Evolutionary conservation across 2,329 filamentous ascomycete species (phyloP).

Genomic region (Exophiala calicioides): DNA sequence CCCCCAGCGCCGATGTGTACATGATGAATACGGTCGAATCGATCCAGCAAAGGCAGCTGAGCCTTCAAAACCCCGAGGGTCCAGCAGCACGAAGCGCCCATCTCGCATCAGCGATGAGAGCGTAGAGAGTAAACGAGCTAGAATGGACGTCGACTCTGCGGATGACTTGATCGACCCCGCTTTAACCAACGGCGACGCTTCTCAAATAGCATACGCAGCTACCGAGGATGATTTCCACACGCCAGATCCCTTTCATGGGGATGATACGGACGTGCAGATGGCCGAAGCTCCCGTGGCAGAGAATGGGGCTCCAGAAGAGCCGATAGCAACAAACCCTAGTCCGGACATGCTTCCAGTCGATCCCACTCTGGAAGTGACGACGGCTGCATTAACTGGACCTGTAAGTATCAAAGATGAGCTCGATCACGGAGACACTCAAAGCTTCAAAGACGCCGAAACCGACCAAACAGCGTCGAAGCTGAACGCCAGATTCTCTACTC

Average conservation of each 20-base stretch:
- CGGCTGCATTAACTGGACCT: not conserved
- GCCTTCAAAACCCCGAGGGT: slow-evolving; percentile 60
- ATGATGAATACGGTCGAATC: slow-evolving; percentile 64
- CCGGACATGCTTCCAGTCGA: slow-evolving; percentile 10
- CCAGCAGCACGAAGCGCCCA: slow-evolving; percentile 57
- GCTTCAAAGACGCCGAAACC: slow-evolving; percentile 1
- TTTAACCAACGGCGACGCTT: slow-evolving; percentile 16
- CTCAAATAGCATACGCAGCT: slow-evolving; percentile 9
- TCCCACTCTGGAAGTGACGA: slow-evolving; percentile 14
- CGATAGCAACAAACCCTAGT: not conserved
- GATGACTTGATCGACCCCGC: slow-evolving; percentile 30
- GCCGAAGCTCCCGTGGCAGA: not conserved
- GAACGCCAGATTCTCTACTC: slow-evolving; percentile 14
- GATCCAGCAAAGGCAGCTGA: slow-evolving; percentile 66
- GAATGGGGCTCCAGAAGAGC: not conserved
- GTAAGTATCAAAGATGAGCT: slow-evolving; percentile 10
- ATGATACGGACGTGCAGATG: slow-evolving; percentile 17
- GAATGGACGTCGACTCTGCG: slow-evolving; percentile 12
- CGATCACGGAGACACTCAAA: not conserved
- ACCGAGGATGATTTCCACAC: slow-evolving; percentile 20
- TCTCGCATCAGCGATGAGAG: slow-evolving; percentile 45
- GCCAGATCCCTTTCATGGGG: slow-evolving; percentile 31
- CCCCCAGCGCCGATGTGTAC: slow-evolving; percentile 63
- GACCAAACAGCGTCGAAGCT: not conserved
- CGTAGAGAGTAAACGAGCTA: slow-evolving; percentile 40